Evolutionary conservation across 2,329 filamentous ascomycete species (phyloP), one percentile per base, ranked within the genome.

Genomic region (Sarocladium brachiariae): DNA sequence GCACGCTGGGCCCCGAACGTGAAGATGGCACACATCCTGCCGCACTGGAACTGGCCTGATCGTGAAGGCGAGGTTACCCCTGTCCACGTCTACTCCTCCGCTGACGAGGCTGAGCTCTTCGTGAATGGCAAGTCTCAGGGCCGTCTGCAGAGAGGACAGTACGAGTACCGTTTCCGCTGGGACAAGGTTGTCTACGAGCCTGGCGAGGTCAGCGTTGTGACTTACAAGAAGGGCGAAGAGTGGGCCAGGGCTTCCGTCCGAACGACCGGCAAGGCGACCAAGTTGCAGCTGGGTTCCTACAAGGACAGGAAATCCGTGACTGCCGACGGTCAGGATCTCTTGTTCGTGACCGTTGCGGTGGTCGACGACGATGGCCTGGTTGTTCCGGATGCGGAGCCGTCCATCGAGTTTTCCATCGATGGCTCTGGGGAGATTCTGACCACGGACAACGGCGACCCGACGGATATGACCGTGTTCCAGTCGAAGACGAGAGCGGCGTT

Each of bases 41-140:
- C 77, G 2, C 77, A 80, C 57, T 80, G 77, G 77, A 78, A 66
- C 14, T 81, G 75, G 74, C 70, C 74, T 0, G 69, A 71, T 14
- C 63, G 75, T 0, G 65, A 66, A 0, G 73, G 73, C 2, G 54
- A 70, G 51, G 63, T 71, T 1, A 80, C 76, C 3, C 77, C 76
- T 0, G 75, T 80, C 1, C 76, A 80, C 55, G 75, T 78, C 0
- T 78, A 77, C 55, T 68, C 74, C 0, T 63, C 70, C 1, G 76
- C 64, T 2, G 74, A 78, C 53, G 74, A 77, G 55, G 77, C 75
- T 3, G 76, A 80, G 62, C 60, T 80, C 2, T 80, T 78, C 53
- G 56, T 80, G 11, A 80, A 79, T 49, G 74, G 71, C 2, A 55
- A 65, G 35, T 75, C 73, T 0, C 64, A 64, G 2, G 76, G 77